These are phyloP conservation scores for Adiantum capillusveneris DNA, from an alignment of 75 land plant genomes.

Conservation along the genomic window DNA sequence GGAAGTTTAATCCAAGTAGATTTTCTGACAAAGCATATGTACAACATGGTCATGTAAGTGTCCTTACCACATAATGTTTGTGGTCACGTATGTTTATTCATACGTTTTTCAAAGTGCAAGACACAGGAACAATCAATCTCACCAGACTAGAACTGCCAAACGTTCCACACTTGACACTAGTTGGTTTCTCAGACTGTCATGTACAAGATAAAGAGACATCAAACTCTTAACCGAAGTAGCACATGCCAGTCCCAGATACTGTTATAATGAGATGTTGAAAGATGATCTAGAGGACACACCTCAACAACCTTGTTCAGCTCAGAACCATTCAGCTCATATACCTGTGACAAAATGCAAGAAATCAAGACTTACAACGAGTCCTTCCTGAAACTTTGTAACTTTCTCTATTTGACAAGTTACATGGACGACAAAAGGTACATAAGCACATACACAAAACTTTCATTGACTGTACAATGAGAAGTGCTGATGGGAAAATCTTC, in stretches of 20 bases:
- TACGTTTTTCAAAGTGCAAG: neutral
- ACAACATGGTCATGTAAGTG: neutral
- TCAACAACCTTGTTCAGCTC: slow-evolving; percentile 29
- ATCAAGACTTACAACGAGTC: no score
- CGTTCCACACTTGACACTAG: slow-evolving; percentile 35
- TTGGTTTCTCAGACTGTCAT: slow-evolving; percentile 20
- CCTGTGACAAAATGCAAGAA: slow-evolving; percentile 11
- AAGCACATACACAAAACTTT: no score
- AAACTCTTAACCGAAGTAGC: no score
- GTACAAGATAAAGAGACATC: neutral
- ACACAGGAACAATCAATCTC: neutral
- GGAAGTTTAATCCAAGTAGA: no score
- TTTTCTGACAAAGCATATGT: no score
- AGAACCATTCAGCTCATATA: slow-evolving; percentile 33
- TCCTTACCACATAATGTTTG: neutral
- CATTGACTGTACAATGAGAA: no score
- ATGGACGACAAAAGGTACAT: no score
- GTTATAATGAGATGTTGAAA: no score
- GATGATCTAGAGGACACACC: slow-evolving; percentile 4
- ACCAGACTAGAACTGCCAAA: slow-evolving; percentile 34
- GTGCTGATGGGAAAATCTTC: no score
- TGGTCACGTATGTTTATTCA: neutral
- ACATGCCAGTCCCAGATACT: no score
- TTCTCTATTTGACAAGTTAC: no score
- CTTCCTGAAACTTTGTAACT: no score